Evolutionary conservation across 208 protist species (phyloP).

Genomic region (Wallacemonas sp.): DNA sequence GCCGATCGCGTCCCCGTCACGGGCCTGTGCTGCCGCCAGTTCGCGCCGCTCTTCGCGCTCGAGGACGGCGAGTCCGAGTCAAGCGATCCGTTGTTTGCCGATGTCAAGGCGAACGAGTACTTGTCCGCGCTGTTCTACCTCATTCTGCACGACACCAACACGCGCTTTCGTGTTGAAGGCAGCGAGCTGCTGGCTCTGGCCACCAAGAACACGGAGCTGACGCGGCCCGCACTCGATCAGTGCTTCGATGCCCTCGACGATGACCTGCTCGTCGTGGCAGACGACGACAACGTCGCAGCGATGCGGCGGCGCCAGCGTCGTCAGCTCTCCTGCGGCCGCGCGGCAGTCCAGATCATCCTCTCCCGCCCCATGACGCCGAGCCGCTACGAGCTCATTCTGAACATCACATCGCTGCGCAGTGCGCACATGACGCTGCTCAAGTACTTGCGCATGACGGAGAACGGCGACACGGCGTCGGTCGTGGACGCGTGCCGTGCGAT

Average conservation of each 20-base stretch:
- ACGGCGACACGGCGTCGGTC: constrained; percentile 48
- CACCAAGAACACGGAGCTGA: constrained; percentile 72
- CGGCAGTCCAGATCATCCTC: constrained; percentile 65
- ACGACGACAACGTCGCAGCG: constrained; percentile 31
- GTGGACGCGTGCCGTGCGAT: constrained; percentile 69
- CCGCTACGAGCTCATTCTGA: constrained; percentile 40
- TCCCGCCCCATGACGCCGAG: constrained; percentile 46
- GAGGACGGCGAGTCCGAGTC: constrained; percentile 18
- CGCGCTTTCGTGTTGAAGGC: constrained; percentile 71
- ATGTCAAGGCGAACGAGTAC: constrained; percentile 37
- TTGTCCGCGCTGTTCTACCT: constrained; percentile 68
- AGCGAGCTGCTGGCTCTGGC: constrained; percentile 69
- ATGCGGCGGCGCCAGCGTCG: constrained; percentile 52
- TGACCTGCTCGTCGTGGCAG: constrained; percentile 52
- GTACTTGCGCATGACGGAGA: constrained; percentile 70
- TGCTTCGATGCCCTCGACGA: constrained; percentile 83
- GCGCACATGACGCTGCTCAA: constrained; percentile 78
- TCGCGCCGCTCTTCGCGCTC: constrained; percentile 9
- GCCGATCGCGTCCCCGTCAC: constrained; percentile 34
- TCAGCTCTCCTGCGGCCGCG: constrained; percentile 74
- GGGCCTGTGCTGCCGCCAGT: constrained; percentile 20
- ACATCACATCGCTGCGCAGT: constrained; percentile 57
- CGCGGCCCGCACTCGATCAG: constrained; percentile 52
- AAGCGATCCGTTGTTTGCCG: constrained; percentile 30
- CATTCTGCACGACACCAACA: constrained; percentile 50